Conservation (phyloP, 306 rosid genomes). For the Dryas drummondii region DNA sequence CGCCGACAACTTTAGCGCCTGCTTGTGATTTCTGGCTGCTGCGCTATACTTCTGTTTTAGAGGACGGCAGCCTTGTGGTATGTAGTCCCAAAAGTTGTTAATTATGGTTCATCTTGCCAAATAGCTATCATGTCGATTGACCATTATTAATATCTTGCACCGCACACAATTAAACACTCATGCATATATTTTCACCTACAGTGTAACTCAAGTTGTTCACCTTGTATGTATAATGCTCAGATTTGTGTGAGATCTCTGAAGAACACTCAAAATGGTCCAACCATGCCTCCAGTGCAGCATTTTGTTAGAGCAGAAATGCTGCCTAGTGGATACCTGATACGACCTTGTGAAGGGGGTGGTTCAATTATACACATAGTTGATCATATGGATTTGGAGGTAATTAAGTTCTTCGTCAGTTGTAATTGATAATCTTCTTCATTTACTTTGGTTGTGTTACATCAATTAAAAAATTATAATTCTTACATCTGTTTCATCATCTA, state of each 20-base stretch:
- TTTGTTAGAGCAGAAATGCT: conserved; percentile 96
- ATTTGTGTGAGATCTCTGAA: conserved; percentile 92
- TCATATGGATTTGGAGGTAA: conserved; percentile 91
- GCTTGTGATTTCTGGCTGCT: conserved; percentile 96
- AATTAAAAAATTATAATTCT: conserved; percentile 12
- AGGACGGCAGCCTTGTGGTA: conserved; percentile 98
- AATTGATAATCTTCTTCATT: neutral
- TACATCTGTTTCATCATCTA: conserved; percentile 24
- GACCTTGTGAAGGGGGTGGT: conserved; percentile 99
- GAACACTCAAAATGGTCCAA: conserved; percentile 93
- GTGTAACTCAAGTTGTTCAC: conserved; percentile 18
- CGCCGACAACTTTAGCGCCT: conserved; percentile 91
- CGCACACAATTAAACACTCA: neutral
- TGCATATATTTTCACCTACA: neutral
- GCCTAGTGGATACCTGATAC: conserved; percentile 87
- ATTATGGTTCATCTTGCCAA: conserved; percentile 14
- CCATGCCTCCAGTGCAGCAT: conserved; percentile 97
- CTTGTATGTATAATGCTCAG: conserved; percentile 35
- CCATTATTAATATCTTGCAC: neutral
- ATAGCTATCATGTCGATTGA: neutral
- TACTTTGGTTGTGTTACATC: neutral
- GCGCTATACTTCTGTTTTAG: conserved; percentile 93
- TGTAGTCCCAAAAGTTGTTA: conserved; percentile 17
- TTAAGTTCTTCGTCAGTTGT: neutral
- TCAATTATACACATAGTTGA: conserved; percentile 95